Base-by-base conservation (phyloP, 108 stramenopile species). In the Aurantiochytrium sp. region DNA sequence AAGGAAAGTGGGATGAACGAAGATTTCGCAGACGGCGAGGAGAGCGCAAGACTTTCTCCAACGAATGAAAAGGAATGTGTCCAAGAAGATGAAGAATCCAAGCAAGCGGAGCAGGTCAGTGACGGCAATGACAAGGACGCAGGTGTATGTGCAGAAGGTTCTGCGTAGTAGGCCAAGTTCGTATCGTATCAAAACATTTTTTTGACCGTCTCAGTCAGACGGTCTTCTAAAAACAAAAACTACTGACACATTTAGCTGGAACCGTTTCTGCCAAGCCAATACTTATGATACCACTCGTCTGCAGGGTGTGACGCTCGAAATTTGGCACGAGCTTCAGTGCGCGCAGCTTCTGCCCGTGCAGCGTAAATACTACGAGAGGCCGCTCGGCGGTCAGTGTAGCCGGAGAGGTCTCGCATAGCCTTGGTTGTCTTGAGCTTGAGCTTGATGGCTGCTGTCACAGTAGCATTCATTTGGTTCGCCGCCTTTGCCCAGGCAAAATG, bases 371-470 rank as follows among this genome's bases (percentile, higher is more conserved):
- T 23, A 16, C 76, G 45, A 0, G 76, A 53, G 16, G 76, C 76
- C 44, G 51, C 45, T 18, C 76, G 12, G n/a, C 76, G 76, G 49
- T 83, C 76, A 12, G 76, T 83, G 45, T 19, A 12, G 6, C 76
- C 76, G 0, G 76, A 83, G 51, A 83, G 76, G 4, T 83, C 76
- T 6, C 76, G 76, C 45, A 83, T 6, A 35, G 76, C 76, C 5
- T 83, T 83, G 76, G 76, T 53, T 12, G 49, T 28, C 49, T 83
- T 83, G n/a, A 83, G 76, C 51, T 83, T 47, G n/a, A 83, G 76
- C 76, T 83, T 83, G 76, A 83, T 53, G 6, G 5, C 76, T 45
- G 76, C n/a, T 6, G 76, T 45, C 23, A 83, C 49, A 8, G 76
- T 83, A 12, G 76, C 45, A 23, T 53, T 83, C 6, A 35, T 45